phyloP scores from a whole-genome alignment of 129 eudicot genomes.

The Kitagawia praeruptora region DNA sequence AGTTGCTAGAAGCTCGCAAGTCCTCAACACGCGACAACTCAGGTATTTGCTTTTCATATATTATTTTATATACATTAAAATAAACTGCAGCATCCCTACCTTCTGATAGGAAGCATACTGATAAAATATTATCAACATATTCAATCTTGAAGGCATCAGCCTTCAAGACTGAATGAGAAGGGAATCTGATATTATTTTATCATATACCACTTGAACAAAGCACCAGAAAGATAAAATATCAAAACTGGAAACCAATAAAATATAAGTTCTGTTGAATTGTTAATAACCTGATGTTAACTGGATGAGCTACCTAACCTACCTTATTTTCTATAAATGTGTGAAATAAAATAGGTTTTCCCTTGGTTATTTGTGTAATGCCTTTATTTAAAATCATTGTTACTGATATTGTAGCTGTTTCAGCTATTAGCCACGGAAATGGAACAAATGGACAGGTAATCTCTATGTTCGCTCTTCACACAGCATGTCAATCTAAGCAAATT shows the following conservation, averaged over 20 bases:
- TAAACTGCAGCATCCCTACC: not conserved
- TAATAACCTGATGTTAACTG: not conserved
- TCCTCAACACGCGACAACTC: constrained; percentile 74
- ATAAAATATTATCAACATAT: too few species aligned
- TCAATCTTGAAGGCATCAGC: too few species aligned
- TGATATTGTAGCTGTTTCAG: constrained; percentile 31
- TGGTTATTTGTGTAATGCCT: not conserved
- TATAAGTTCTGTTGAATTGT: not conserved
- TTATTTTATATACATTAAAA: not conserved
- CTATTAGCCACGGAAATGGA: constrained; percentile 65
- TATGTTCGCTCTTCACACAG: constrained; percentile 3
- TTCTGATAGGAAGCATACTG: not conserved
- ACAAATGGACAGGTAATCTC: constrained; percentile 63
- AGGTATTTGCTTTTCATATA: constrained; percentile 32
- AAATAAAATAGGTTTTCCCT: not conserved
- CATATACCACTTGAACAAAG: not conserved
- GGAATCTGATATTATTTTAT: too few species aligned
- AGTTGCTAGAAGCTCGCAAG: constrained; percentile 93
- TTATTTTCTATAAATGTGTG: not conserved
- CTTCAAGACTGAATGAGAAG: too few species aligned
- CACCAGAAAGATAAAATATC: not conserved
- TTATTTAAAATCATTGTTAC: constrained; percentile 10
- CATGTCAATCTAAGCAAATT: constrained; percentile 11
- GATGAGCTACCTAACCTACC: not conserved
- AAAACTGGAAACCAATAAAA: not conserved